Conservation (phyloP, 2,329 filamentous ascomycete species). For the Didymella pinodella region DNA sequence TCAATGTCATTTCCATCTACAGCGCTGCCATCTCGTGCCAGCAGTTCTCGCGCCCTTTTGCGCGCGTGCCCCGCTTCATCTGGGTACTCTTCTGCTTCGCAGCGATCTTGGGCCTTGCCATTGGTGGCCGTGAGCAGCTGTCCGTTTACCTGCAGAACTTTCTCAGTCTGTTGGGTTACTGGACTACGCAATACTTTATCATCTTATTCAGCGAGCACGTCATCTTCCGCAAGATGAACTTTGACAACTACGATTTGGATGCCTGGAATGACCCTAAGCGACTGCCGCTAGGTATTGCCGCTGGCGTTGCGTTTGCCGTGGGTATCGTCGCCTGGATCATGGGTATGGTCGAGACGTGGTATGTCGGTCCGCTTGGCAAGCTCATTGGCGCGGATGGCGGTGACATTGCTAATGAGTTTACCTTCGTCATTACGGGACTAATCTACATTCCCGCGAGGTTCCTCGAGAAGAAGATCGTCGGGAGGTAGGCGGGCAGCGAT, state of each 20-base stretch:
- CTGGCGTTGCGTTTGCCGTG: conserved; percentile 49
- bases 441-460: conserved; percentile 40
- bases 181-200: conserved; percentile 57
- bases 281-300: conserved; percentile 55
- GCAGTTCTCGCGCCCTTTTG: conserved; percentile 57
- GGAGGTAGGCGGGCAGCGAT: conserved; percentile 20
- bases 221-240: conserved; percentile 60
- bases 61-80: conserved; percentile 61
- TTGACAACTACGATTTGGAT: conserved; percentile 55
- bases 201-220: conserved; percentile 58
- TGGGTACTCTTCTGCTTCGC: conserved; percentile 57
- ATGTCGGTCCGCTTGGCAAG: conserved; percentile 53
- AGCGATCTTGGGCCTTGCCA: conserved; percentile 54
- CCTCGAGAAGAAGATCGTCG: conserved; percentile 39
- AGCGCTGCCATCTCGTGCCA: conserved; percentile 56
- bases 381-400: conserved; percentile 38
- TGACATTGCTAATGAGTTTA: conserved; percentile 43
- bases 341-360: conserved; percentile 68
- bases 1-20: conserved; percentile 61
- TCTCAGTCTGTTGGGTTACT: conserved; percentile 57
- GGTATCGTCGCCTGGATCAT: conserved; percentile 59
- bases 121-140: conserved; percentile 55
- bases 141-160: conserved; percentile 57
- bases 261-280: conserved; percentile 56
- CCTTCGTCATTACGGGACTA: conserved; percentile 36